A percentile compares a stretch with the other conserved stretches of the same genome.
phyloP scores from a whole-genome alignment of 2,329 filamentous ascomycete species.

The Arthrobotrys iridis region DNA sequence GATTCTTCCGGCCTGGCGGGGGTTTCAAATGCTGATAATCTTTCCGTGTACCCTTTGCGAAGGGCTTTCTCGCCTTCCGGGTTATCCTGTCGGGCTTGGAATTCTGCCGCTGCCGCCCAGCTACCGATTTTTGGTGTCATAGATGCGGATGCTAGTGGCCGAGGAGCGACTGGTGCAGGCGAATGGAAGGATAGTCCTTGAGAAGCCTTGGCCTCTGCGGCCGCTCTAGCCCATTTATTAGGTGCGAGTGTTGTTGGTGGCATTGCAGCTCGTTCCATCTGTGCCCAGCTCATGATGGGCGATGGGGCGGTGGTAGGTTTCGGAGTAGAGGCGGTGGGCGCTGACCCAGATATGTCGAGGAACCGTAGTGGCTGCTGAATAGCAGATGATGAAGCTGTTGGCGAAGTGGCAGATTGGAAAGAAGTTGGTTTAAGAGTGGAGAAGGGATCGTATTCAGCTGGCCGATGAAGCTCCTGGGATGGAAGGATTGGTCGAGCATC shows the following conservation, averaged over 20 bases:
- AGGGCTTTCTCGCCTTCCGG: conserved; percentile 54
- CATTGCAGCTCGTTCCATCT: conserved; percentile 7
- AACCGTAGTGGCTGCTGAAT: neutral
- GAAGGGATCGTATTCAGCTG: neutral
- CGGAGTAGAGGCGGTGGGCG: neutral
- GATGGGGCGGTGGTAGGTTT: neutral
- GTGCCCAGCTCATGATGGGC: conserved; percentile 8
- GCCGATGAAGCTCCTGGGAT: neutral
- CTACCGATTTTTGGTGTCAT: neutral
- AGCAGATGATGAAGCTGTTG: neutral
- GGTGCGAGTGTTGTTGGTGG: neutral
- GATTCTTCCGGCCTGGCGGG: conserved; percentile 54
- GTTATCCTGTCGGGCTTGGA: conserved; percentile 18
- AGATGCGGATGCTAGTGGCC: neutral
- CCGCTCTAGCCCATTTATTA: neutral
- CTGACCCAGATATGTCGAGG: neutral
- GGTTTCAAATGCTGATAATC: conserved; percentile 25
- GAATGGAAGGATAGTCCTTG: neutral
- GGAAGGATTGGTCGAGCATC: neutral
- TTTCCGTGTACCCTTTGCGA: conserved; percentile 41
- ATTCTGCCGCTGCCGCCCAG: neutral
- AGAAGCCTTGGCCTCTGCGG: neutral
- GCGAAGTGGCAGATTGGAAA: neutral
- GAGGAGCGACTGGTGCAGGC: neutral
- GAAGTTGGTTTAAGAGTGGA: neutral